These are phyloP conservation scores for Helotiales sp. DNA, from an alignment of 2,329 filamentous ascomycete genomes.

Conservation along the genomic window DNA sequence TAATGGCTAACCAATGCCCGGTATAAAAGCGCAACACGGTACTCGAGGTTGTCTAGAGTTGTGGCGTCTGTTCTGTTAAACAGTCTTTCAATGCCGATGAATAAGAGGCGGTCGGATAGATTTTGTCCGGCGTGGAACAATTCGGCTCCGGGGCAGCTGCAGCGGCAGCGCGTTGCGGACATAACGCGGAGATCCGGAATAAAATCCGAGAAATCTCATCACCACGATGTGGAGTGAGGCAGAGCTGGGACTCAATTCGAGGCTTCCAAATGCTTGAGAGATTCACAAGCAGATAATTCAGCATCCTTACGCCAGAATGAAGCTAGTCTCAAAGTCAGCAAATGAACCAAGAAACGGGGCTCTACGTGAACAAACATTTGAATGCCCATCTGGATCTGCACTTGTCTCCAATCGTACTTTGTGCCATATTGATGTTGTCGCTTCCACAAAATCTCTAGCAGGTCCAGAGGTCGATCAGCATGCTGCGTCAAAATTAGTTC, in stretches of 20 bases:
- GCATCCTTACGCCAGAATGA: slow-evolving; percentile 24
- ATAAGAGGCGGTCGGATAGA: neutral
- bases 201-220: neutral
- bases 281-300: neutral
- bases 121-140: no score
- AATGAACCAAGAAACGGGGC: neutral
- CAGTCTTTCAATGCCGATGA: neutral
- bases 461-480: slow-evolving; percentile 31
- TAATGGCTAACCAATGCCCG: no score
- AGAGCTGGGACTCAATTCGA: neutral
- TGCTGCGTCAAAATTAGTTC: slow-evolving; percentile 20
- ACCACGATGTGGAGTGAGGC: neutral
- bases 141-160: no score
- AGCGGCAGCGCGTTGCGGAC: neutral
- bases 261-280: neutral
- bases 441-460: slow-evolving; percentile 34
- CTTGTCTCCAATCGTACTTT: slow-evolving; percentile 34
- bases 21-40: no score
- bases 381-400: slow-evolving; percentile 34
- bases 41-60: no score
- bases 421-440: slow-evolving; percentile 32
- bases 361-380: slow-evolving; percentile 23
- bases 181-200: neutral
- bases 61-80: no score
- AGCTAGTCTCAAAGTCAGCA: slow-evolving; percentile 12